Evolutionary conservation across 2,329 filamentous ascomycete genomes (phyloP).

Genomic region (Aspergillus ibericus): DNA sequence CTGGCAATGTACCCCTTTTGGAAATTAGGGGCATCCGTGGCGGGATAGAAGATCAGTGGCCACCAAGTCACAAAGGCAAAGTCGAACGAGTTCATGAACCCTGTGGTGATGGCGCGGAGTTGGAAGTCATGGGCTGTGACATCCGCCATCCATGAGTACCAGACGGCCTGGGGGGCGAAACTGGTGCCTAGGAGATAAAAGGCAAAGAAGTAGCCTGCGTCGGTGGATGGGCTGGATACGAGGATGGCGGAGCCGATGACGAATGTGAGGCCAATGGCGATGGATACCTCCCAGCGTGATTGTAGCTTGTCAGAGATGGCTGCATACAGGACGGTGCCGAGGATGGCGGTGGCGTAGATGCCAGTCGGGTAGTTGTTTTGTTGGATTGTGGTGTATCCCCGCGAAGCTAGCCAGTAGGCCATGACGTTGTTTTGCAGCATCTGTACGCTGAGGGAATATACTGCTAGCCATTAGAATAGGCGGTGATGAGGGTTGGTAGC

Average conservation of each 20-base stretch:
- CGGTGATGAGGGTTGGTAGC: not conserved
- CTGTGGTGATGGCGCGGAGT: constrained; percentile 47
- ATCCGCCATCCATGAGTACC: constrained; percentile 52
- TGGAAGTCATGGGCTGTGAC: constrained; percentile 39
- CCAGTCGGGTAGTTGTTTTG: constrained; percentile 50
- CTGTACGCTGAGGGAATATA: constrained; percentile 49
- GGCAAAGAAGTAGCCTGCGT: constrained; percentile 44
- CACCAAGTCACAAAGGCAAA: constrained; percentile 47
- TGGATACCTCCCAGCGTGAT: constrained; percentile 47
- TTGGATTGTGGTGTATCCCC: constrained; percentile 45
- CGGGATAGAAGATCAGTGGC: constrained; percentile 44
- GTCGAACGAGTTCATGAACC: constrained; percentile 48
- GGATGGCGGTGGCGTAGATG: constrained; percentile 44
- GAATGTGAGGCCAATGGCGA: constrained; percentile 46
- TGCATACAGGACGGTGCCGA: constrained; percentile 45
- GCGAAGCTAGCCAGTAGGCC: constrained; percentile 47
- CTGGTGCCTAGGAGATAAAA: constrained; percentile 49
- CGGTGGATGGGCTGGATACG: not conserved
- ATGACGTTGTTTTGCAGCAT: constrained; percentile 48
- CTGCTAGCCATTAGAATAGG: constrained; percentile 1
- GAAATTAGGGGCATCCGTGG: constrained; percentile 43
- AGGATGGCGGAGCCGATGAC: constrained; percentile 33
- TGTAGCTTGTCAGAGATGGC: constrained; percentile 44
- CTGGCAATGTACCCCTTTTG: constrained; percentile 44
- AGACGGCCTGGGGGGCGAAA: constrained; percentile 49